Evolutionary conservation across 2,329 filamentous ascomycete genomes (phyloP), one percentile per base, ranked within the genome.

Genomic region (Gnomoniopsis sp.): DNA sequence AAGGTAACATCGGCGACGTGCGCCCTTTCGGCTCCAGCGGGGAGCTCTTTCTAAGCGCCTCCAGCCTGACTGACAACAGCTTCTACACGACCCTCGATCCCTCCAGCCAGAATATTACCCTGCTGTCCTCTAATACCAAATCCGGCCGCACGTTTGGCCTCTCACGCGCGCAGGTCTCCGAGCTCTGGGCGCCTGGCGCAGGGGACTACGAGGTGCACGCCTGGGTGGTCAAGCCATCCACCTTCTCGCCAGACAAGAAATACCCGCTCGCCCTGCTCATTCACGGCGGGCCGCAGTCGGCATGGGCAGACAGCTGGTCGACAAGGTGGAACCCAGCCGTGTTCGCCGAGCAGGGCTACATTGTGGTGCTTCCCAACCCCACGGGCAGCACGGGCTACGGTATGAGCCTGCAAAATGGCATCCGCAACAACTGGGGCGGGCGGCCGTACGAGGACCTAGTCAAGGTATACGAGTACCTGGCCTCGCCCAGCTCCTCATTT

Each of bases 301-400:
- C 89, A 0, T 93, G 89, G 88, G 76, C 72, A 34, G 88, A 95
- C 67, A 78, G 81, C 30, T 96, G 91, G 90, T 88, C 83, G 70
- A 91, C 88, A 2, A 80, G 91, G 19, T 96, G 91, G 91, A 96
- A 96, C 69, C 88, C 89, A 1, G 90, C 89, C 60, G 82, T 93
- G 11, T 96, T 91, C 69, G 91, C 91, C 3, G 91, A 96, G 71
- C 90, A 93, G 74, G 91, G 91, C 49, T 96, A 95, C 69, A 82
- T 96, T 3, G 90, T 89, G 22, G 85, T 96, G 49, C 82, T 86
- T 52, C 90, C 91, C 11, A 96, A 96, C 70, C 90, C 90, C 10
- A 95, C 90, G 0, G 91, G 91, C 19, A 90, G 86, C 67, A 92
- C 90, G 6, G 89, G 90, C 3, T 96, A 92, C 67, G 91, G 91